Percentiles rank a stretch among this genome's conserved stretches.
Conservation (phyloP, 352 stramenopile species). For the Phytopythium sindhum region DNA sequence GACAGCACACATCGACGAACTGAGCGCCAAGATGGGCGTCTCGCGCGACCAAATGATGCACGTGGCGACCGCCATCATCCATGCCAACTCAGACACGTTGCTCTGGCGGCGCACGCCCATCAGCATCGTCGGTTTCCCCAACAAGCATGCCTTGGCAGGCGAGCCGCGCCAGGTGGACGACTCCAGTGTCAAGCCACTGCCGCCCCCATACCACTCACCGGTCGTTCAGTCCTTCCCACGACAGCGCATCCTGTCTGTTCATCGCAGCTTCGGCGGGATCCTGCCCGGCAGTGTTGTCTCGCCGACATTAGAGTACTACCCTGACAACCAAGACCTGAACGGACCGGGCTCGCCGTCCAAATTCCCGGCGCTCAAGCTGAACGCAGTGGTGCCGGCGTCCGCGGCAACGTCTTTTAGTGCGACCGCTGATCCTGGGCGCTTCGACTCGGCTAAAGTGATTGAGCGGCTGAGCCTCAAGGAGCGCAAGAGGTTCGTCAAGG, state of each 20-base stretch:
- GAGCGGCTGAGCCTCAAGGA: conserved; percentile 10
- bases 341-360: conserved; percentile 8
- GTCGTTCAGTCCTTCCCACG: not conserved
- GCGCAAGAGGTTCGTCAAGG: conserved; percentile 17
- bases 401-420: not conserved
- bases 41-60: conserved; percentile 11
- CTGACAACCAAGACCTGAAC: not conserved
- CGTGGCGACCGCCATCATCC: conserved; percentile 12
- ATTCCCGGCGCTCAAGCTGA: conserved; percentile 7
- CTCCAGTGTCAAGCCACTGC: not conserved
- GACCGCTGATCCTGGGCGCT: not conserved
- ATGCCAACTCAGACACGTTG: conserved; percentile 9
- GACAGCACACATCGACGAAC: conserved; percentile 8
- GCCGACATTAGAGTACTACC: not conserved
- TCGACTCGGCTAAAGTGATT: not conserved
- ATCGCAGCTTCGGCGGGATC: not conserved
- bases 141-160: not conserved
- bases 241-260: not conserved
- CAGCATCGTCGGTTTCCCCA: conserved; percentile 1
- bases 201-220: not conserved
- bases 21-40: conserved; percentile 13
- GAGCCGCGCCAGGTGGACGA: not conserved
- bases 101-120: not conserved
- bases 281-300: not conserved
- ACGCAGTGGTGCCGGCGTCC: not conserved